phyloP scores from a whole-genome alignment of 176 grass and related monocot genomes.

The Raddia distichophylla region DNA sequence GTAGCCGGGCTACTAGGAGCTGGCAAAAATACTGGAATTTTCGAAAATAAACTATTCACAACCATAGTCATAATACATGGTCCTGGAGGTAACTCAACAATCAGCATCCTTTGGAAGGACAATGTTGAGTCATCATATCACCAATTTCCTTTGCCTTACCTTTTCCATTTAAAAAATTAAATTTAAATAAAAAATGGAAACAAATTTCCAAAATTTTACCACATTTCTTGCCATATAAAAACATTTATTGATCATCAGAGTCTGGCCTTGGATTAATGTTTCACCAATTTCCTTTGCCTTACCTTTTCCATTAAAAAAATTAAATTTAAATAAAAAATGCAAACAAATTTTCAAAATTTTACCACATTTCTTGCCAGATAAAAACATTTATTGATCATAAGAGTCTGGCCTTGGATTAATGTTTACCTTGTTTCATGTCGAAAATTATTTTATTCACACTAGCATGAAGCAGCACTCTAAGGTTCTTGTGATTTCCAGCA shows the following conservation, averaged over 20 bases:
- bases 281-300: background rate
- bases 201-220: background rate
- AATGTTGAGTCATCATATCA: background rate
- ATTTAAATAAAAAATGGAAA: background rate
- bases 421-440: constrained; percentile 50
- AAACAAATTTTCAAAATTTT: background rate
- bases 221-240: background rate
- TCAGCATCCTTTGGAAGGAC: background rate
- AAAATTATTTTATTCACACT: constrained; percentile 75
- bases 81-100: background rate
- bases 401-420: constrained; percentile 20
- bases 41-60: background rate
- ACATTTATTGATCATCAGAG: background rate
- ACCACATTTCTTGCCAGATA: background rate
- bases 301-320: background rate
- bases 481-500: constrained; percentile 59
- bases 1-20: background rate
- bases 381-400: background rate
- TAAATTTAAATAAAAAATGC: background rate
- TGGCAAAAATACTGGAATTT: background rate
- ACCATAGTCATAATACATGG: background rate
- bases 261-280: background rate
- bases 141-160: background rate
- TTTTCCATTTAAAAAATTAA: background rate
- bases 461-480: constrained; percentile 79